Conservation (phyloP, 352 stramenopile genomes). For the Thalassiosira sp. region DNA sequence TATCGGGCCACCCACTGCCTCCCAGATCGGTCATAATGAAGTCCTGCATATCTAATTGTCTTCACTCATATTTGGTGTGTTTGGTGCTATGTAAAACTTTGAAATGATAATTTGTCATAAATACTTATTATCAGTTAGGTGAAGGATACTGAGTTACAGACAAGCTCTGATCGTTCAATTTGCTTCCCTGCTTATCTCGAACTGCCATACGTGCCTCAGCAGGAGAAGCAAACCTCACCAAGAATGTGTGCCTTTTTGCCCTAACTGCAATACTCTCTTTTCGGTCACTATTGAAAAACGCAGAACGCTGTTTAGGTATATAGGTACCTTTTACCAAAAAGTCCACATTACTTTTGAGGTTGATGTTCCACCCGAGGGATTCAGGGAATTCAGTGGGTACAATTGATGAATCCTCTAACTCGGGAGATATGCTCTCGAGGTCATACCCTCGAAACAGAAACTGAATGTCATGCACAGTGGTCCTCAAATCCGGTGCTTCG, state of each 20-base stretch:
- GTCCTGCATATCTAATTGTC: too few species aligned
- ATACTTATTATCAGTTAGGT: too few species aligned
- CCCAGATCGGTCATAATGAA: too few species aligned
- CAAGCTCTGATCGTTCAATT: neutral
- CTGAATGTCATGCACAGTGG: constrained; percentile 33
- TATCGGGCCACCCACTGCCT: too few species aligned
- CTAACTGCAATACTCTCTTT: neutral
- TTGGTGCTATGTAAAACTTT: too few species aligned
- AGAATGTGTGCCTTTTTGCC: constrained; percentile 28
- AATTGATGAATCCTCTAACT: neutral
- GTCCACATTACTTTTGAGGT: constrained; percentile 12
- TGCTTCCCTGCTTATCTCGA: constrained; percentile 22
- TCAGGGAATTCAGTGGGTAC: neutral
- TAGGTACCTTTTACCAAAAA: constrained; percentile 26
- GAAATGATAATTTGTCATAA: too few species aligned
- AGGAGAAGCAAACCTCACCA: constrained; percentile 47
- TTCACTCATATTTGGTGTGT: too few species aligned
- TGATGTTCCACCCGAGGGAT: constrained; percentile 42
- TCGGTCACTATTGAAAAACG: neutral
- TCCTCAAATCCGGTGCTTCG: constrained; percentile 27
- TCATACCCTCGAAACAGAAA: constrained; percentile 51
- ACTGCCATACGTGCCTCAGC: constrained; percentile 48
- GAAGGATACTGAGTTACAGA: constrained; percentile 24
- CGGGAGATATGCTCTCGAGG: constrained; percentile 24
- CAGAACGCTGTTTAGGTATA: neutral